These are phyloP conservation scores for Teratosphaeria epicoccoides DNA, from an alignment of 2,329 filamentous ascomycete genomes.

Conservation along the genomic window DNA sequence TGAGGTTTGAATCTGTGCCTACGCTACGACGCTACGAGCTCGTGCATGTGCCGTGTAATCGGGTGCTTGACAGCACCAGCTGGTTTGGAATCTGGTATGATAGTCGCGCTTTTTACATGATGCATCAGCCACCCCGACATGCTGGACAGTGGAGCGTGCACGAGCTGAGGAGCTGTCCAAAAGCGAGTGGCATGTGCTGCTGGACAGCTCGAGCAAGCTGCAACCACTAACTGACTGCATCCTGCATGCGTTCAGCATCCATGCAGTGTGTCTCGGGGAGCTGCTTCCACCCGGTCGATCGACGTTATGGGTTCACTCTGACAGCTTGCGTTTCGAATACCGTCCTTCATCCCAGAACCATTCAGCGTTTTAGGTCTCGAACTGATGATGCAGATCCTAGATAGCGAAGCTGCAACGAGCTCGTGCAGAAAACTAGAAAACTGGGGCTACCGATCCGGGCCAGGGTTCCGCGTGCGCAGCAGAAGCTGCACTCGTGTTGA, in stretches of 20 bases:
- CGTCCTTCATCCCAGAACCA: too few relatives aligned
- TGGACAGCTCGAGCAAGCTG: background rate
- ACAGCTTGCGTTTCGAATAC: too few relatives aligned
- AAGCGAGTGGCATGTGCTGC: slow-evolving; percentile 8
- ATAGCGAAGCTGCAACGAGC: background rate
- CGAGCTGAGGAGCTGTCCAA: slow-evolving; percentile 6
- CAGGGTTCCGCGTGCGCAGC: background rate
- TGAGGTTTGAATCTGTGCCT: background rate
- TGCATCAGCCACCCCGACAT: background rate
- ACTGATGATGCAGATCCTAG: background rate
- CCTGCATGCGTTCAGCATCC: slow-evolving; percentile 8
- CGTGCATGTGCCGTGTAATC: background rate
- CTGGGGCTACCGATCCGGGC: background rate
- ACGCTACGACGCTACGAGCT: background rate
- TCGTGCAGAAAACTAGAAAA: background rate
- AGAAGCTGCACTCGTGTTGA: background rate
- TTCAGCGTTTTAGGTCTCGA: too few relatives aligned
- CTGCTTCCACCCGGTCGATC: slow-evolving; percentile 11
- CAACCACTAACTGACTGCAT: slow-evolving; percentile 2
- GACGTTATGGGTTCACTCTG: background rate
- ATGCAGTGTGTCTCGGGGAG: slow-evolving; percentile 15
- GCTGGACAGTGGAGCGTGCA: background rate
- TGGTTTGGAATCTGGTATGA: background rate
- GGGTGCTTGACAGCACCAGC: background rate
- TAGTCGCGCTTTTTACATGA: too few relatives aligned